Evolutionary conservation across 768 basidiomycete species (phyloP), one percentile per base, ranked within the genome.

Genomic region (Naganishia randhawae): DNA sequence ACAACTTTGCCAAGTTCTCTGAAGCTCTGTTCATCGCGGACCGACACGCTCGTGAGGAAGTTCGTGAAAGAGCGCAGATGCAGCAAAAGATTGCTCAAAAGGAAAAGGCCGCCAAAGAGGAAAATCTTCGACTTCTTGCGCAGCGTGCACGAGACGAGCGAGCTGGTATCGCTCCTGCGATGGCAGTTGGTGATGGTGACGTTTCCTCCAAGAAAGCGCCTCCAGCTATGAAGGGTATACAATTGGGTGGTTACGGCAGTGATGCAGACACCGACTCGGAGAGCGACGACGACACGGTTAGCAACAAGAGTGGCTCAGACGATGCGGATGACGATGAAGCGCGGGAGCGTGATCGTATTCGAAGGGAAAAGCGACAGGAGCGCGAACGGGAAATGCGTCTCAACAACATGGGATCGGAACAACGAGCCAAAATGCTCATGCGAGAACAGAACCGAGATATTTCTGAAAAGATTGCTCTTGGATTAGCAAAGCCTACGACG

Each of bases 11-110:
- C 68, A 96, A 97, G 80, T 95, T 99, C 79, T 96, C 95, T 0
- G 95, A 99, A 82, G 87, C 95, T 1, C 83, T 99, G 31, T 96
- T 90, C 78, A 85, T 99, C 71, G 95, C 95, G 13, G 95, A 98
- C 79, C 86, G 95, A 68, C 95, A 97, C 81, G 94, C 96, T 1
- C 90, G 96, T 69, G 95, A 99, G 76, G 96, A 99, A 81, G 96
- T 98, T 50, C 87, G 93, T 29, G 93, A 98, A 78, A 89, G 96
- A 63, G 83, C 94, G 3, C 85, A 96, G 66, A 97, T 98, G 94
- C 95, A 98, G 77, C 96, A 98, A 80, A 92, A 95, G 76, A 84
- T 99, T n/a, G 93, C 91, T 13, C 89, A 96, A 80, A 99, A 99
- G 82, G 92, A 97, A 83, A 97, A 97, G 81, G 92, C 89, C 25